phyloP scores from a whole-genome alignment of 2,329 filamentous ascomycete genomes.

The Nigrograna mackinnonii region DNA sequence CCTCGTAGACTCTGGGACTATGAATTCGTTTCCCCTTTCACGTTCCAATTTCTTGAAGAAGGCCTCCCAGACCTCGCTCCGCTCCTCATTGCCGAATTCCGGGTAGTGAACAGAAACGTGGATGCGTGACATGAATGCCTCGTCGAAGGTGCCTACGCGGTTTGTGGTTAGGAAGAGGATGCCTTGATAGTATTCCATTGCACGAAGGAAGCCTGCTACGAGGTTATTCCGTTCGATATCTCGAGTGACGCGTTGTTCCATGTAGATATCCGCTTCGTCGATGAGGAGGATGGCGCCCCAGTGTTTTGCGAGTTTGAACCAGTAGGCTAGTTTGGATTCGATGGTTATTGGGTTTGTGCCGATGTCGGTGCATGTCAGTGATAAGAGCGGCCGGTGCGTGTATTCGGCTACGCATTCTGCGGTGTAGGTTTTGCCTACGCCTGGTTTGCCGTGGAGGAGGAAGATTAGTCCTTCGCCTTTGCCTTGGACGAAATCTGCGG shows the following conservation, averaged over 20 bases:
- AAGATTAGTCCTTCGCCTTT: conserved; percentile 56
- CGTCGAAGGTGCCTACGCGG: conserved; percentile 18
- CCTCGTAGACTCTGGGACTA: conserved; percentile 7
- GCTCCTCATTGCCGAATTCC: background rate
- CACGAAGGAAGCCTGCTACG: conserved; percentile 21
- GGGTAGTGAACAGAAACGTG: conserved; percentile 11
- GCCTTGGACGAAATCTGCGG: conserved; percentile 25
- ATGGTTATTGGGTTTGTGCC: conserved; percentile 6
- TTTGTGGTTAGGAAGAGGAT: conserved; percentile 20
- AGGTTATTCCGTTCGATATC: conserved; percentile 20
- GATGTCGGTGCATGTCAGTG: conserved; percentile 14
- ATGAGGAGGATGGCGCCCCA: conserved; percentile 59
- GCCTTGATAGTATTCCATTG: conserved; percentile 8
- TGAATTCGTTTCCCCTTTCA: conserved; percentile 8
- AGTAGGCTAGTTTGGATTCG: conserved; percentile 6
- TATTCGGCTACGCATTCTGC: conserved; percentile 44
- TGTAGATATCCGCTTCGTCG: conserved; percentile 62
- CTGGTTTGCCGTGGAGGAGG: conserved; percentile 53
- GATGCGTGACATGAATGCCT: conserved; percentile 20
- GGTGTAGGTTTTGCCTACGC: conserved; percentile 42
- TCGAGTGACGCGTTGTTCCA: conserved; percentile 47
- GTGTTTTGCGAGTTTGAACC: conserved; percentile 21
- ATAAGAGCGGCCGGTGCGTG: conserved; percentile 52
- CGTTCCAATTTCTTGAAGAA: conserved; percentile 12
- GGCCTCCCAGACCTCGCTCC: conserved; percentile 10